Base-by-base conservation (phyloP, 108 stramenopile species). In the Conticribra weissflogii region DNA sequence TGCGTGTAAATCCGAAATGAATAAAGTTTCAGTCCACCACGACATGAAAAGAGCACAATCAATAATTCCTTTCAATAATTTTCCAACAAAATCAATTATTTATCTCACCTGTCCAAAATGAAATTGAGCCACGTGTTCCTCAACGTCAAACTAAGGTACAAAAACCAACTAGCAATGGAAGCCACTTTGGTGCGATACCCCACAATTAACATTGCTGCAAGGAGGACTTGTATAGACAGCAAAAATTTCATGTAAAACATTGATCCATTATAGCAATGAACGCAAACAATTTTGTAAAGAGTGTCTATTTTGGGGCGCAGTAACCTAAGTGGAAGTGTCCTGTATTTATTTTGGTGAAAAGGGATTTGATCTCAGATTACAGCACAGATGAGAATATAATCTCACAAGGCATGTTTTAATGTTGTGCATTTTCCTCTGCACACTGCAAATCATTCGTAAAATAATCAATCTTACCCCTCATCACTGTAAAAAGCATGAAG, bases 51-150 rank as follows among this genome's bases (percentile, higher is more conserved):
- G 21, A 14, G 22, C 17, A 68, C 24, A 24, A 34, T 14, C 15
- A 25, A 28, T 23, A 68, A 57, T 25, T 24, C 8, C 22, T n/a
- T n/a, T n/a, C n/a, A n/a, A n/a, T n/a, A n/a, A n/a, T n/a, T n/a
- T n/a, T n/a, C n/a, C n/a, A n/a, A n/a, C 31, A 3, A 22, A 51
- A 21, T 24, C 2, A 16, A 17, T 14, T 50, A 19, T 1, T 3
- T 28, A 28, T 36, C 56, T 65, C 22, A 72, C 78, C 93, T 83
- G 79, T 95, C 94, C 59, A 95, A 66, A 58, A 95, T 95, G 51
- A 90, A 95, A 59, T 87, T 86, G 32, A 95, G 74, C 91, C 91
- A 95, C 14, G 89, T 92, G 71, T 90, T 90, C 21, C 94, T 68
- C 33, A 95, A 71, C 18, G 88, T 92, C 54, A 92, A 74, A 56